A percentile compares a stretch with the other conserved stretches of the same genome.
These are phyloP conservation scores for Aleurites moluccanus DNA, from an alignment of 441 rosid genomes.

Conservation along the genomic window DNA sequence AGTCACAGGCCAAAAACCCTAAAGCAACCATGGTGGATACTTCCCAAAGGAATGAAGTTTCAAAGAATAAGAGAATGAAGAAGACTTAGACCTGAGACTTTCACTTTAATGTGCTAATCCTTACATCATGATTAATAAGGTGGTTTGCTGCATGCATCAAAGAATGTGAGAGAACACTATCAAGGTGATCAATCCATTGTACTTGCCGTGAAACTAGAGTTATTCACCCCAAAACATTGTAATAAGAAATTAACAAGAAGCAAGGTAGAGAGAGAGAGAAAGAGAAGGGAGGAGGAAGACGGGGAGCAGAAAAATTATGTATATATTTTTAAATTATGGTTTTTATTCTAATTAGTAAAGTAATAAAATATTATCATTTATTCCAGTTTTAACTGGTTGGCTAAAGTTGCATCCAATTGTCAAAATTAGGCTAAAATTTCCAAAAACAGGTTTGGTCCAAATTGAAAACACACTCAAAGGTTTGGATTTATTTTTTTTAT, in stretches of 20 bases:
- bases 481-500: not conserved
- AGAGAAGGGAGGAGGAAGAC: not conserved
- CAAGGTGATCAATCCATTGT: not conserved
- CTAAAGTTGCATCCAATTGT: not conserved
- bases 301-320: not conserved
- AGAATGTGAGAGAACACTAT: not conserved
- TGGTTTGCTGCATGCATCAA: not conserved
- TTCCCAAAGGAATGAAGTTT: slow-evolving; percentile 3
- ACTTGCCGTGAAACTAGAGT: not conserved
- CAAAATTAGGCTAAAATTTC: not conserved
- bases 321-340: no score
- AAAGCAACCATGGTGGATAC: not conserved
- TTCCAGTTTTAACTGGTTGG: not conserved
- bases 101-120: slow-evolving; percentile 11
- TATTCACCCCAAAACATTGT: not conserved
- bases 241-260: not conserved
- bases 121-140: not conserved
- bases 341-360: not conserved
- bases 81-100: slow-evolving; percentile 23
- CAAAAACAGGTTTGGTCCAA: not conserved
- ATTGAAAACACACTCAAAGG: not conserved
- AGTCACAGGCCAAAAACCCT: not conserved
- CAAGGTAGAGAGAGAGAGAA: not conserved
- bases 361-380: not conserved
- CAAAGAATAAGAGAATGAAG: slow-evolving; percentile 12